Conservation (phyloP, 805 yeast genomes). For the Starmerella geochares region DNA sequence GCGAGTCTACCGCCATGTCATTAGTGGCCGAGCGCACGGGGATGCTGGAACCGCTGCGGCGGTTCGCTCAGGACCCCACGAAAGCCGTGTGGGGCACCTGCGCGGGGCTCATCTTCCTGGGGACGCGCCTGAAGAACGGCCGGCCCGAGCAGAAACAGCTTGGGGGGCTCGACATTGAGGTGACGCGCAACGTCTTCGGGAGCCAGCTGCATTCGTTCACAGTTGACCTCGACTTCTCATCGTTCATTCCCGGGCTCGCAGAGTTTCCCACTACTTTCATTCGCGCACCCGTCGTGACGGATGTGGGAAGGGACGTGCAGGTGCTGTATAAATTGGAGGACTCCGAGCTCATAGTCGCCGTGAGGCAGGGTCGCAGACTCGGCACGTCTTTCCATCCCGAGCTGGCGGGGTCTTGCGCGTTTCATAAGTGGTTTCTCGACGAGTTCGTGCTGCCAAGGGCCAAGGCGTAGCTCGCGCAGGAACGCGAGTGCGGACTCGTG, state of each 20-base stretch:
- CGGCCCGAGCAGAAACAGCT: conserved; percentile 43
- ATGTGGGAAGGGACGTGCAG: conserved; percentile 24
- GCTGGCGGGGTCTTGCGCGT: conserved; percentile 44
- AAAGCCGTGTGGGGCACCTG: conserved; percentile 78
- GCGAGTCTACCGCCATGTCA: conserved; percentile 45
- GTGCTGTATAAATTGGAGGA: conserved; percentile 26
- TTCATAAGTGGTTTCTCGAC: conserved; percentile 52
- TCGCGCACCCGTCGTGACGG: conserved; percentile 59
- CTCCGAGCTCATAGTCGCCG: conserved; percentile 50
- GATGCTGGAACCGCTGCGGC: conserved; percentile 44
- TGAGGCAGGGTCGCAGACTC: conserved; percentile 52
- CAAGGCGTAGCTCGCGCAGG: no score
- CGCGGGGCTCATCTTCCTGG: conserved; percentile 65
- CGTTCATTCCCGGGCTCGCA: conserved; percentile 29
- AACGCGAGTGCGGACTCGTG: no score
- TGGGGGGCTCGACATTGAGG: conserved; percentile 56
- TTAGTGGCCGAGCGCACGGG: conserved; percentile 57
- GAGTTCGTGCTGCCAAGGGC: conserved; percentile 12
- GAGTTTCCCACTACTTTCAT: conserved; percentile 47
- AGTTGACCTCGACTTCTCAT: conserved; percentile 36
- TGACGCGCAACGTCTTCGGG: conserved; percentile 68
- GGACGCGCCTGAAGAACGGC: conserved; percentile 45
- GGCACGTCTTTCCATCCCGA: conserved; percentile 82
- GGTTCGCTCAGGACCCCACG: conserved; percentile 39
- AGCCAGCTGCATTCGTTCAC: conserved; percentile 62